phyloP scores from a whole-genome alignment of 2,329 filamentous ascomycete species.

The Cordyceps fumosorosea region DNA sequence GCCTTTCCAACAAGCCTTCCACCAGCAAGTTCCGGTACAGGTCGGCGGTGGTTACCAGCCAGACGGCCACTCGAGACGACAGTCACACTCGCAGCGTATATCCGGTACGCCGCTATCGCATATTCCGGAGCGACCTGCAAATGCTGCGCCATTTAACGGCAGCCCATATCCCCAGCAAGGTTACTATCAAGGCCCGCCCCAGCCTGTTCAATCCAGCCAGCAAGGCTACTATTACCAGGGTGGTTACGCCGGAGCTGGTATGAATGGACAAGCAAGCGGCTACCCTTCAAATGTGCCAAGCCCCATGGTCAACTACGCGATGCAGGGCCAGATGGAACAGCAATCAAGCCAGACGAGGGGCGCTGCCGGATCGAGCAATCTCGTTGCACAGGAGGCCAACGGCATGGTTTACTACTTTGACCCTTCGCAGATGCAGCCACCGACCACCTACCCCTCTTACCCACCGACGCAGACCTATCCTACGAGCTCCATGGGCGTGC shows the following conservation, averaged over 20 bases:
- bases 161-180: slow-evolving; percentile 52
- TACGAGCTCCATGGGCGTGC: slow-evolving; percentile 59
- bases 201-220: slow-evolving; percentile 33
- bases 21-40: slow-evolving; percentile 84
- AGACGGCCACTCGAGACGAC: slow-evolving; percentile 58
- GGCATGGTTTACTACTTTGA: slow-evolving; percentile 97
- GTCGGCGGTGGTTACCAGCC: slow-evolving; percentile 52
- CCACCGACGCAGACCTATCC: slow-evolving; percentile 47
- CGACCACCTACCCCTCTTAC: slow-evolving; percentile 42
- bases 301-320: slow-evolving; percentile 34
- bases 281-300: slow-evolving; percentile 53
- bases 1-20: slow-evolving; percentile 86
- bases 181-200: slow-evolving; percentile 50
- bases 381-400: slow-evolving; percentile 80
- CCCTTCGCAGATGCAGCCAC: slow-evolving; percentile 59
- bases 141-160: slow-evolving; percentile 84
- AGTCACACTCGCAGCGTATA: slow-evolving; percentile 64
- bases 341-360: slow-evolving; percentile 25
- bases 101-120: slow-evolving; percentile 79
- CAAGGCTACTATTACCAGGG: slow-evolving; percentile 65
- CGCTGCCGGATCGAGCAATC: slow-evolving; percentile 28
- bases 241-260: slow-evolving; percentile 40
- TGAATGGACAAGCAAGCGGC: slow-evolving; percentile 46
- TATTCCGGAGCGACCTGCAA: slow-evolving; percentile 86
- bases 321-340: slow-evolving; percentile 35